Base-by-base conservation (phyloP, 148 eudicot genomes). In the Cornus controversa region DNA sequence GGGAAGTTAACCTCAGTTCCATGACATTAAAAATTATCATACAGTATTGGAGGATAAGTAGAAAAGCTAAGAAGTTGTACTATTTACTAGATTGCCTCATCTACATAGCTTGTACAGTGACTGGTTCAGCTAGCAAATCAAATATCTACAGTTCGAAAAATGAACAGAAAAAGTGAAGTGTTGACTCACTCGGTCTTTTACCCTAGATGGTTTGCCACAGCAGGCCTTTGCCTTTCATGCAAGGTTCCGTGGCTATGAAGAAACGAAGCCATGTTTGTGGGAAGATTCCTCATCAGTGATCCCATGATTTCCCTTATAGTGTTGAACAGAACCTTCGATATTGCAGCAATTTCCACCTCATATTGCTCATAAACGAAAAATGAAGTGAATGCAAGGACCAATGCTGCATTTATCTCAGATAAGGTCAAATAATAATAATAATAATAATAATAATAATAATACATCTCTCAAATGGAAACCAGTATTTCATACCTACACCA, bases 341-440 rank as follows among this genome's bases (percentile, higher is more conserved):
- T 74, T 66, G 74, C 86, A 24, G 86, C 91, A 20, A 89, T 78
- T 83, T 89, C 91, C 54, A 82, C 89, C 75, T 96, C 94, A 22
- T 93, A 90, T 91, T 96, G 99, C 86, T 96, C 98, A 68, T 91
- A 96, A 76, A 88, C 85, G 76, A 85, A 91, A 85, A 94, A 90
- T 13, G 82, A 77, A 8, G 90, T 88, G 85, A 96, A 96, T 3
- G 92, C 79, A 70, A 88, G 86, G 75, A 83, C 87, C 77, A 86
- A 15, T 72, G 88, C 99, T 96, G 93, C 89, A 90, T 72, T 70
- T 71, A 31, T 72, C 68, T 50, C 31, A 72, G 27, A 62, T 20
- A 76, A 74, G 8, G 66, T 79, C 31, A 45, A 50, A 29, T 29
- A 29, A 60, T 26, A 69, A 7, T 24, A 1, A 26, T 9, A 36